Conservation (phyloP, 75 land plant genomes). For the Cryptomeria japonica region DNA sequence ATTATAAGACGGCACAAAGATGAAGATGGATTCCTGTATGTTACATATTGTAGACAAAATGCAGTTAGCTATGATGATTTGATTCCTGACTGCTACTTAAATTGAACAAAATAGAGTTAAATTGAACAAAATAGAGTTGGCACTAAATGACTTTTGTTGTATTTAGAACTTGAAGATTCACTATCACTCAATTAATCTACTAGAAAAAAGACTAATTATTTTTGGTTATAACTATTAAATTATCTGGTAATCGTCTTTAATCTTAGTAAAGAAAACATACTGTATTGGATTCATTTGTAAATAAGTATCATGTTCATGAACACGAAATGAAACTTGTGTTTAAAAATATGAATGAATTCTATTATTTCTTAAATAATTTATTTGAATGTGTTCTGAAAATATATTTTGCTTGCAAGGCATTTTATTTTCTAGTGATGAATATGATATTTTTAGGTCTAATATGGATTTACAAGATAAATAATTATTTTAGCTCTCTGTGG, state of each 20-base stretch:
- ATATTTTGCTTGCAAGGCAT: neutral
- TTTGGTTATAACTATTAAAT: neutral
- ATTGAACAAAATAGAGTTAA: too few relatives aligned
- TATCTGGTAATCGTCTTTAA: neutral
- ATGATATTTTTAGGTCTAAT: too few relatives aligned
- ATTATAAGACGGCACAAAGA: constrained; percentile 75
- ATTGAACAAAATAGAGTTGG: neutral
- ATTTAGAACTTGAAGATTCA: neutral
- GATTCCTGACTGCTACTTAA: neutral
- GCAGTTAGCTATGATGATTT: constrained; percentile 30
- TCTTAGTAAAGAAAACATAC: neutral
- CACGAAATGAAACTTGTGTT: neutral
- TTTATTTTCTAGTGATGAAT: neutral
- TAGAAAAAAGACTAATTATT: neutral
- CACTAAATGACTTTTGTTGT: neutral
- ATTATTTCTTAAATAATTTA: neutral
- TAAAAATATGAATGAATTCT: neutral
- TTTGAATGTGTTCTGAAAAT: neutral
- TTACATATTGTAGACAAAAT: constrained; percentile 70
- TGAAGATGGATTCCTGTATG: constrained; percentile 79
- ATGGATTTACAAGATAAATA: too few relatives aligned
- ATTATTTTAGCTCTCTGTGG: too few relatives aligned
- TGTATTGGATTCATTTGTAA: neutral
- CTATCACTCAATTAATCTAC: neutral
- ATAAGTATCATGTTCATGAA: neutral